These are phyloP conservation scores for Trebouxia sp. DNA, from an alignment of 139 green algal genomes.

Conservation along the genomic window DNA sequence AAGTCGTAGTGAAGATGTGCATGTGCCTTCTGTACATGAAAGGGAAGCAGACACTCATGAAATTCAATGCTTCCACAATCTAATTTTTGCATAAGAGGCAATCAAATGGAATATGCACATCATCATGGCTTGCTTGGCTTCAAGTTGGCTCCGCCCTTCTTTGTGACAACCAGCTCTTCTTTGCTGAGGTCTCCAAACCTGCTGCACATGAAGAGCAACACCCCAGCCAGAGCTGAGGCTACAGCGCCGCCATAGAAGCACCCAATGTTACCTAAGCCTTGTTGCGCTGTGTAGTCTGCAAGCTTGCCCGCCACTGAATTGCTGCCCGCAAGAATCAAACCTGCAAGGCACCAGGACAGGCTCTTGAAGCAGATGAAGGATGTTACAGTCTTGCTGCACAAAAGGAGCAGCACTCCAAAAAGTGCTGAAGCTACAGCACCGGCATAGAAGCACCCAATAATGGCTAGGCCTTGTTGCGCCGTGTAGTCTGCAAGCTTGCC, in stretches of 20 bases:
- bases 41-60: too few relatives aligned
- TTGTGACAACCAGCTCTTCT: constrained; percentile 34
- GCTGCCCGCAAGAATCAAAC: constrained; percentile 67
- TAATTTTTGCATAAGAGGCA: too few relatives aligned
- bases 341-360: constrained; percentile 39
- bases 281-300: constrained; percentile 54
- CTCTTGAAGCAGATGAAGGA: too few relatives aligned
- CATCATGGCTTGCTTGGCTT: neutral
- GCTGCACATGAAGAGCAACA: constrained; percentile 61
- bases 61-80: too few relatives aligned
- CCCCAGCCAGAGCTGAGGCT: constrained; percentile 50
- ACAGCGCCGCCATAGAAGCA: constrained; percentile 74
- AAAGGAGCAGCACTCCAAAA: constrained; percentile 52
- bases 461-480: constrained; percentile 46
- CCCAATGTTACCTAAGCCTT: constrained; percentile 65
- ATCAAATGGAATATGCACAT: too few relatives aligned
- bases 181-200: constrained; percentile 63
- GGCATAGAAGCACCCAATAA: constrained; percentile 78
- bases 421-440: constrained; percentile 56
- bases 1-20: too few relatives aligned
- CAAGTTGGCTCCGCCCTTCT: neutral
- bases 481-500: constrained; percentile 70
- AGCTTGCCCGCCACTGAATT: constrained; percentile 74
- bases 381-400: constrained; percentile 65
- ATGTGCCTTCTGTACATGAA: too few relatives aligned